A percentile compares a stretch with the other conserved stretches of the same genome.
phyloP scores from a whole-genome alignment of 2,329 filamentous ascomycete genomes.

The Ceratocystis alfenasii region DNA sequence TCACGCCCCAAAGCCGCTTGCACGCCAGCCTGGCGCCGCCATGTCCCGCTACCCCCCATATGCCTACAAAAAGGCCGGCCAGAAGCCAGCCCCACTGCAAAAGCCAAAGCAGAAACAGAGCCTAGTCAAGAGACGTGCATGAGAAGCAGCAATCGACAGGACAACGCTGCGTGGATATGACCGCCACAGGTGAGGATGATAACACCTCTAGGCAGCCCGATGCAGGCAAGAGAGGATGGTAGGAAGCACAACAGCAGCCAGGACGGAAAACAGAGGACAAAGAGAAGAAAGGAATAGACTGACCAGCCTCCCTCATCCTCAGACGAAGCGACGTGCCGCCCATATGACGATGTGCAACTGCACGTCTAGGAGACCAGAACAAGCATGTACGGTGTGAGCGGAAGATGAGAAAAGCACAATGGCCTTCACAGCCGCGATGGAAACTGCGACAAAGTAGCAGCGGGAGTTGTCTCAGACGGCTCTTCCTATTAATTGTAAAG shows the following conservation, averaged over 20 bases:
- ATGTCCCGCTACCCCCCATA: not conserved
- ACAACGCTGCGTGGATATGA: not conserved
- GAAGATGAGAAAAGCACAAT: conserved; percentile 20
- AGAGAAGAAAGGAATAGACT: not conserved
- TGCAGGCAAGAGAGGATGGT: not conserved
- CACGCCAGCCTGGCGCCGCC: not conserved
- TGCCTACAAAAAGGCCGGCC: not conserved
- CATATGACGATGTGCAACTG: conserved; percentile 30
- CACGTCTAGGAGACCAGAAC: conserved; percentile 23
- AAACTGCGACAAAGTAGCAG: conserved; percentile 23
- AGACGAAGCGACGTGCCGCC: conserved; percentile 19
- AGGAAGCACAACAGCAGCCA: not conserved
- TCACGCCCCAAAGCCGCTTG: not conserved
- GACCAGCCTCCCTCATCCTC: conserved; percentile 6
- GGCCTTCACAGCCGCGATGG: conserved; percentile 23
- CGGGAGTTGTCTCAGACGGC: conserved; percentile 32
- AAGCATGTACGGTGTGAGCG: conserved; percentile 18
- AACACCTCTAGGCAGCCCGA: not conserved
- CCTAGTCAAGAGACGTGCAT: conserved; percentile 11
- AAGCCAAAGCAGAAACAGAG: not conserved
- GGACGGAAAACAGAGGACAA: not conserved
- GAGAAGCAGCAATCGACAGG: conserved; percentile 13
- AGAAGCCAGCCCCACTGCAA: not conserved
- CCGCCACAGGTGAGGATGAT: not conserved
- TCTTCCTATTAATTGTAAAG: conserved; percentile 31